These are phyloP conservation scores for Ganoderma lucidum DNA, from an alignment of 1,284 basidiomycete genomes.

Conservation along the genomic window DNA sequence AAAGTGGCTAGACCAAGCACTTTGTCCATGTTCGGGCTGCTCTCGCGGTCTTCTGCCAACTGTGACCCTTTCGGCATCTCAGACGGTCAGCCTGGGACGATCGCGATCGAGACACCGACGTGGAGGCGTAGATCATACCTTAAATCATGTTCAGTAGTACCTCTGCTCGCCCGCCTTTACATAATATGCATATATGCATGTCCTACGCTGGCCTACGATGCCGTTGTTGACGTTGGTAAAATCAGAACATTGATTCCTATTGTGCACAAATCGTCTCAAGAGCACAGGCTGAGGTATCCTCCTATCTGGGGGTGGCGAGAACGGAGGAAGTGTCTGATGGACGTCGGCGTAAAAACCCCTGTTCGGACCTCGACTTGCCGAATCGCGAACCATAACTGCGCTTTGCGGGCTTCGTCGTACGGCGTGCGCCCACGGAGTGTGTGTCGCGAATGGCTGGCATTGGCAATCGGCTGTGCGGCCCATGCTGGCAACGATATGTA, in stretches of 20 bases:
- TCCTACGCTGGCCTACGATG: not conserved
- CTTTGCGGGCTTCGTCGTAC: not conserved
- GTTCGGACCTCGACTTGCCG: not conserved
- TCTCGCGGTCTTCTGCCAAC: not conserved
- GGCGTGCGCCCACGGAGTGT: not conserved
- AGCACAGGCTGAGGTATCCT: not conserved
- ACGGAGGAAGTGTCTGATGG: slow-evolving; percentile 5
- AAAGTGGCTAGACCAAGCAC: not conserved
- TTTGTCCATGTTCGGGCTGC: slow-evolving; percentile 3
- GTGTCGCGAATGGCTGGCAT: not conserved
- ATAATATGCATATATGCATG: not conserved
- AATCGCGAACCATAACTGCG: slow-evolving; percentile 1
- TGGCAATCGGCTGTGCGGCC: not conserved
- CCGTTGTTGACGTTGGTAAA: not conserved
- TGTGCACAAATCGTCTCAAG: not conserved
- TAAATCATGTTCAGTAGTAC: not conserved
- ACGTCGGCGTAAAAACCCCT: not conserved
- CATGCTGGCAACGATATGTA: not conserved
- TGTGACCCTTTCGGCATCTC: not conserved
- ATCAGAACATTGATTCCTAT: not conserved
- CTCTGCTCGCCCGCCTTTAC: not conserved
- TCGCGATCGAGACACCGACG: not conserved
- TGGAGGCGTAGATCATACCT: not conserved
- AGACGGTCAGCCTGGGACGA: not conserved
- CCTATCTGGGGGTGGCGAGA: not conserved